Base-by-base conservation (phyloP, 768 basidiomycete genomes). In the Boletus speciosus region DNA sequence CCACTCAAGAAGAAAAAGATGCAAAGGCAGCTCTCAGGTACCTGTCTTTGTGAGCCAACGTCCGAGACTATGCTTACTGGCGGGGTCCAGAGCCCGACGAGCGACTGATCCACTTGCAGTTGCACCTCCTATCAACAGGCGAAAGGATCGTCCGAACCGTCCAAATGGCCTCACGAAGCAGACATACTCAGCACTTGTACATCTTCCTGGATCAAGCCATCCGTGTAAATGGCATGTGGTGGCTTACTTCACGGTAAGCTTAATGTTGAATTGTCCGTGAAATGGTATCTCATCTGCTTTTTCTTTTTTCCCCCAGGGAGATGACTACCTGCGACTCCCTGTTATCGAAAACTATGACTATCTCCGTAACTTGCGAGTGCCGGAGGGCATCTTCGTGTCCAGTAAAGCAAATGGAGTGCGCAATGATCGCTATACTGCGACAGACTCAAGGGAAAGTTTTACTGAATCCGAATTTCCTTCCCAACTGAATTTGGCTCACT, bases 91-190 rank as follows among this genome's bases (percentile, higher is more conserved):
- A 58, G 84, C 82, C 15, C 78, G 75, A 44, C 74, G 81, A 48
- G 81, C 82, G 49, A 76, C 84, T 42, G 84, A 87, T 69, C 83
- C 85, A 16, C 77, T 75, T 55, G 80, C 80, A 41, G 70, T 77
- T 36, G 72, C 82, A 16, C 80, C 84, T 46, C 75, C 84, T 15
- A 81, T 83, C 29, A 81, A 81, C 50, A 79, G 86, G 65, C 78
- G 89, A 57, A 88, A 88, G 68, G 87, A 90, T 65, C 75, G 88
- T 8, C 88, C 88, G 11, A 82, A 86, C 36, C 89, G 90, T 60
- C 83, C 83, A 15, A 82, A 87, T 57, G 89, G 89, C n/a, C 76
- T 91, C 48, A 91, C 88, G 40, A 91, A 91, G 72, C 89, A 91
- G 66, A 91, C 89, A 0, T 90, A 90, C 64, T 90, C 88, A 8